These are phyloP conservation scores for Buddleja alternifolia DNA, from an alignment of 257 asterid genomes.

Conservation along the genomic window DNA sequence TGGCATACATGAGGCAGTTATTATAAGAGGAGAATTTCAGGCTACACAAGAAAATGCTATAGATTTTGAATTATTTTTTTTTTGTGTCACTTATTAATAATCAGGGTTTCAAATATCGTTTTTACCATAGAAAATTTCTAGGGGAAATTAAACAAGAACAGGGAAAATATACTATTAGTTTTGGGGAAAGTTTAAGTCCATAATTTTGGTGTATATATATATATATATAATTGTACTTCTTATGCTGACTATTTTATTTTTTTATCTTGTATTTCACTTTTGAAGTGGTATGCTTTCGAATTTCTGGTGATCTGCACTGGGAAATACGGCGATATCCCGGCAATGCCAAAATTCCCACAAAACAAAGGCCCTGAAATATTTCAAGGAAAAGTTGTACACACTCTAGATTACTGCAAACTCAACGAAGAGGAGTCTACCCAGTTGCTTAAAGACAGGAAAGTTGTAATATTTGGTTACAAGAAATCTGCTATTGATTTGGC, in stretches of 20 bases:
- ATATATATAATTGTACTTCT: too few species aligned
- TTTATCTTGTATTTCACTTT: not conserved
- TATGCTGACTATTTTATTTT: not conserved
- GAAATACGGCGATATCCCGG: slow-evolving; percentile 85
- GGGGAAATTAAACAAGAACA: too few species aligned
- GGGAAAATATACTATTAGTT: too few species aligned
- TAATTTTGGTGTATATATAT: not conserved
- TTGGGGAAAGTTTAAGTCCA: too few species aligned
- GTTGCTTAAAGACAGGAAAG: slow-evolving; percentile 64
- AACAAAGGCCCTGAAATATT: slow-evolving; percentile 77
- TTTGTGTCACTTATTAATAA: too few species aligned
- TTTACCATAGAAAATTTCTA: too few species aligned
- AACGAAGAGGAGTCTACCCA: slow-evolving; percentile 51
- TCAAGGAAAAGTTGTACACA: slow-evolving; percentile 70
- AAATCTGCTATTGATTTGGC: slow-evolving; percentile 93
- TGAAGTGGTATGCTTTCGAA: slow-evolving; percentile 78
- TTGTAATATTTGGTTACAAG: slow-evolving; percentile 78
- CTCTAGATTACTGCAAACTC: slow-evolving; percentile 80
- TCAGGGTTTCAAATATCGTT: not conserved
- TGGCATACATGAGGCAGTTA: too few species aligned
- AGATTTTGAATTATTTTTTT: too few species aligned
- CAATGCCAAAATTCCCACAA: slow-evolving; percentile 59
- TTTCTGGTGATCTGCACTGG: slow-evolving; percentile 84
- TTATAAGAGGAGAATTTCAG: too few species aligned
- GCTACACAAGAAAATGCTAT: too few species aligned